These are phyloP conservation scores for Podaxis sp. DNA, from an alignment of 768 basidiomycete species.

Conservation along the genomic window DNA sequence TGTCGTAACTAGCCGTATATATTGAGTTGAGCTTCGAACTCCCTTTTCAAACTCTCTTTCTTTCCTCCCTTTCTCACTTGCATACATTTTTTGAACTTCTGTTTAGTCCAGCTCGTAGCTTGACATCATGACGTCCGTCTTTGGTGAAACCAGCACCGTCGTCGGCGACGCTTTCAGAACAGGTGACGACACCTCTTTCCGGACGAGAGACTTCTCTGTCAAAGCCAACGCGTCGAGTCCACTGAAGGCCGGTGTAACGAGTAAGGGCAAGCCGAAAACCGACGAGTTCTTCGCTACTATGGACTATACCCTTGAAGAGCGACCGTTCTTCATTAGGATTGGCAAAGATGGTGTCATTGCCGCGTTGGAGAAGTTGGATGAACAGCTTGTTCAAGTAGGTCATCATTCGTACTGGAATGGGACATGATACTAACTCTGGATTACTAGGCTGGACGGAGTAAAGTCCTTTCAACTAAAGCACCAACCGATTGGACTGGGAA, in stretches of 20 bases:
- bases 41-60: background rate
- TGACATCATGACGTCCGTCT: constrained; percentile 32
- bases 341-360: constrained; percentile 63
- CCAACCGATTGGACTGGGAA: constrained; percentile 71
- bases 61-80: background rate
- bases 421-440: constrained; percentile 9
- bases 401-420: background rate
- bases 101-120: background rate
- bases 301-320: constrained; percentile 53
- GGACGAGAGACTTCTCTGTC: constrained; percentile 6
- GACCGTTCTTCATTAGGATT: constrained; percentile 74
- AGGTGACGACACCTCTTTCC: constrained; percentile 20
- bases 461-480: constrained; percentile 64
- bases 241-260: constrained; percentile 2
- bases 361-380: constrained; percentile 71
- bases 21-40: background rate
- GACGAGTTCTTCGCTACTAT: constrained; percentile 44
- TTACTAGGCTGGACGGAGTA: constrained; percentile 52
- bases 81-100: background rate
- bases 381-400: constrained; percentile 53
- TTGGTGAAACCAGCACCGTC: constrained; percentile 45
- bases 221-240: constrained; percentile 14
- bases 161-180: constrained; percentile 38
- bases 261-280: constrained; percentile 16
- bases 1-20: background rate